A percentile compares a stretch with the other conserved stretches of the same genome.
Conservation (phyloP, 768 basidiomycete genomes). For the Epithele typhae region DNA sequence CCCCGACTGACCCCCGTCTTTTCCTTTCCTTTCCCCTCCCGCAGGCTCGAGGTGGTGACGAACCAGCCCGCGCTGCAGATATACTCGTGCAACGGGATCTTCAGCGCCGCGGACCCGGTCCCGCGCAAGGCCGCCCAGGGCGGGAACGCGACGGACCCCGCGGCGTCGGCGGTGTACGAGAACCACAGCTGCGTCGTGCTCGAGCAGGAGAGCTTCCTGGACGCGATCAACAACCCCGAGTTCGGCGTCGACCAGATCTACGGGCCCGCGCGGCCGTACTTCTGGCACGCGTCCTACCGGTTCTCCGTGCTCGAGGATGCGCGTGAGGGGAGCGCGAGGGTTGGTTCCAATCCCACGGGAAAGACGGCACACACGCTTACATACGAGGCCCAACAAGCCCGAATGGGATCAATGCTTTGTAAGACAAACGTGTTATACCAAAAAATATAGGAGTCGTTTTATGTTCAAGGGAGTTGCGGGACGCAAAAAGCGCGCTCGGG, state of each 20-base stretch:
- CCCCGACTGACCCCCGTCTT: constrained; percentile 15
- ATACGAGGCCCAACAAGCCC: too few relatives aligned
- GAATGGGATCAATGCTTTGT: too few relatives aligned
- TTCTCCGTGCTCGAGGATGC: neutral
- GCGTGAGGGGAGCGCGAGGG: too few relatives aligned
- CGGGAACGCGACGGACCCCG: constrained; percentile 25
- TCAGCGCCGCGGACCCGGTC: constrained; percentile 20
- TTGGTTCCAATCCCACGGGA: too few relatives aligned
- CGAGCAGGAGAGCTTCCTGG: constrained; percentile 45
- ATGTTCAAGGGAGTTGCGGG: too few relatives aligned
- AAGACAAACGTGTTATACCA: too few relatives aligned
- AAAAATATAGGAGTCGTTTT: too few relatives aligned
- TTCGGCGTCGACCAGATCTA: constrained; percentile 45
- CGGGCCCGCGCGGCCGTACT: neutral
- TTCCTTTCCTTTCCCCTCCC: neutral
- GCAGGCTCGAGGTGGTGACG: constrained; percentile 41
- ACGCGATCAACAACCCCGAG: constrained; percentile 49
- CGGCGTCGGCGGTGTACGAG: constrained; percentile 27
- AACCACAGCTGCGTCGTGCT: constrained; percentile 39
- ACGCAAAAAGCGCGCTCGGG: too few relatives aligned
- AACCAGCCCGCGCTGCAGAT: constrained; percentile 46
- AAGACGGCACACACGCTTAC: too few relatives aligned
- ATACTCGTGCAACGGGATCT: constrained; percentile 38
- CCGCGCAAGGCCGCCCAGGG: constrained; percentile 42
- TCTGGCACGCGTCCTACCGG: neutral